Evolutionary conservation across 1,284 basidiomycete genomes (phyloP).

Genomic region (Cutaneotrichosporon cyanovorans): DNA sequence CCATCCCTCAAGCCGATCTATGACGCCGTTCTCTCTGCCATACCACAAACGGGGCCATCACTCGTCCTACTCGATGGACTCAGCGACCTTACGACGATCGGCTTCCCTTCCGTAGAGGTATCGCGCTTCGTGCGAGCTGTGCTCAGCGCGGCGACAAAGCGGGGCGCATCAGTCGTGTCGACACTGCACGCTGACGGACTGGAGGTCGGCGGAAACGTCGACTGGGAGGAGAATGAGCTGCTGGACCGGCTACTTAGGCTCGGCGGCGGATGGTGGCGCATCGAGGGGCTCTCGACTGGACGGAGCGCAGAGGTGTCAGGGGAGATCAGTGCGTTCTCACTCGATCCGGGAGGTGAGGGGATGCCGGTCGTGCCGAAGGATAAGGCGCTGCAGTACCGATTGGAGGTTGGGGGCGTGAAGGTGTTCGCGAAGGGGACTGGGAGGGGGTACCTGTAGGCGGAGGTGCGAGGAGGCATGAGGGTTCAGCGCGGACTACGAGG

Average conservation of each 20-base stretch:
- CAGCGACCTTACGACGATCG: constrained; percentile 28
- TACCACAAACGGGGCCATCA: neutral
- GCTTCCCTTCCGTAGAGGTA: constrained; percentile 22
- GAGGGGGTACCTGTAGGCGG: constrained; percentile 37
- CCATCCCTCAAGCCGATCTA: constrained; percentile 24
- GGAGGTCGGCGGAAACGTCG: constrained; percentile 1
- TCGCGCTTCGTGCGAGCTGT: constrained; percentile 34
- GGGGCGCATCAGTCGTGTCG: constrained; percentile 20
- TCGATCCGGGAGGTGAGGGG: neutral
- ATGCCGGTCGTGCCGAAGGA: constrained; percentile 2
- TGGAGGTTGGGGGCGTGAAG: constrained; percentile 37
- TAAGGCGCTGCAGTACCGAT: constrained; percentile 41
- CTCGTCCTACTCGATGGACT: constrained; percentile 41
- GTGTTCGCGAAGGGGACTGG: constrained; percentile 46
- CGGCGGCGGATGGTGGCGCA: constrained; percentile 37
- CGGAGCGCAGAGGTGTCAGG: constrained; percentile 42
- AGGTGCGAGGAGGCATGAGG: too few relatives aligned
- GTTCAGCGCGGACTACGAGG: too few relatives aligned
- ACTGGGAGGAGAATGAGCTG: constrained; percentile 15
- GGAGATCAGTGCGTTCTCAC: constrained; percentile 21
- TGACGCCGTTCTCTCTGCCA: constrained; percentile 8
- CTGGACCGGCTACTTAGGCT: constrained; percentile 25
- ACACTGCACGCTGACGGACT: constrained; percentile 35
- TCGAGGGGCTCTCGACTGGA: constrained; percentile 32
- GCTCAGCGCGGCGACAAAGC: constrained; percentile 11